A percentile compares a stretch with the other conserved stretches of the same genome.
Conservation (phyloP, 495 filamentous ascomycete species). For the Aspergillus coremiiformis region DNA sequence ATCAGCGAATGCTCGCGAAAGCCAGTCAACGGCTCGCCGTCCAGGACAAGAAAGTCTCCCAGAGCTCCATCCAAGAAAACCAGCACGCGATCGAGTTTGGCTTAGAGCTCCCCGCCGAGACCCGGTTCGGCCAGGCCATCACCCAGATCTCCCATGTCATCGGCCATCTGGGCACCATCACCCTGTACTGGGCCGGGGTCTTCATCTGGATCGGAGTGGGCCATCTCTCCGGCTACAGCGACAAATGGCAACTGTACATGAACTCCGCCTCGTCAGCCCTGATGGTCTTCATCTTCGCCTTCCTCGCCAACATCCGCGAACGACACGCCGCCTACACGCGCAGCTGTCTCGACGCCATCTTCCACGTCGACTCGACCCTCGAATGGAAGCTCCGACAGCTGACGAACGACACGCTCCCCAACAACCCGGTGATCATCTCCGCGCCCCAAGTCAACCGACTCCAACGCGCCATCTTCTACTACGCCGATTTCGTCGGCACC, state of each 20-base stretch:
- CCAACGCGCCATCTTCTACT: slow-evolving; percentile 26
- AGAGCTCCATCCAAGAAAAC: no score
- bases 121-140: slow-evolving; percentile 3
- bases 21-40: not conserved
- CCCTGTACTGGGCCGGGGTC: slow-evolving; percentile 32
- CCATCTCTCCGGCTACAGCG: slow-evolving; percentile 17
- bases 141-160: slow-evolving; percentile 13
- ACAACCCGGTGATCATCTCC: slow-evolving; percentile 11
- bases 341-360: slow-evolving; percentile 25
- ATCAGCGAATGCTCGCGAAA: slow-evolving; percentile 21
- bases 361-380: slow-evolving; percentile 27
- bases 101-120: not conserved
- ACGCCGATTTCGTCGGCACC: slow-evolving; percentile 33
- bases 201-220: slow-evolving; percentile 32
- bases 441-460: slow-evolving; percentile 18
- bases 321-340: slow-evolving; percentile 25
- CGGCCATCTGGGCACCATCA: slow-evolving; percentile 20
- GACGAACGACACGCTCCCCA: not conserved
- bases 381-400: slow-evolving; percentile 23
- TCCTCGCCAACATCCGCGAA: slow-evolving; percentile 33
- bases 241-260: slow-evolving; percentile 34
- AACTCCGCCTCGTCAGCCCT: slow-evolving; percentile 32
- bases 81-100: not conserved
- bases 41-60: not conserved
- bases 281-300: slow-evolving; percentile 31